Conservation (phyloP, 768 basidiomycete genomes). For the Boletales sp. region DNA sequence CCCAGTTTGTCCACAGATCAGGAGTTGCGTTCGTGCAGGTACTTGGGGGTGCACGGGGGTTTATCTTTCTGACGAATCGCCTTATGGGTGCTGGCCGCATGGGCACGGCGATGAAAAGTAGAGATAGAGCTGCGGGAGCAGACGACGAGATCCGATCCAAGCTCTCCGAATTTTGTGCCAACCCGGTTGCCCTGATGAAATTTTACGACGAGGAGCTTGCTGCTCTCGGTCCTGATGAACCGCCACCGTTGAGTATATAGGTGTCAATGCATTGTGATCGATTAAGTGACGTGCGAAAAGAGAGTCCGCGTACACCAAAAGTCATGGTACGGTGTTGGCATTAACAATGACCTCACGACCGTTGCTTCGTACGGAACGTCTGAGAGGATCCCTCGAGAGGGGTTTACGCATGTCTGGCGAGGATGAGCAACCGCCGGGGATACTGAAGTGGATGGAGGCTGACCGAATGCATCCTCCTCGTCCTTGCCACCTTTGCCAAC, state of each 20-base stretch:
- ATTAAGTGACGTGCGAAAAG: slow-evolving; percentile 7
- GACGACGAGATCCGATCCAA: slow-evolving; percentile 61
- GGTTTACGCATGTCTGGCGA: slow-evolving; percentile 70
- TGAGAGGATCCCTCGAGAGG: slow-evolving; percentile 53
- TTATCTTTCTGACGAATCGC: slow-evolving; percentile 87
- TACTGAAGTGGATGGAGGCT: slow-evolving; percentile 29
- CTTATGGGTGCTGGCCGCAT: slow-evolving; percentile 71
- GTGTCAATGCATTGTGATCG: slow-evolving; percentile 9
- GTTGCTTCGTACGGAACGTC: slow-evolving; percentile 66
- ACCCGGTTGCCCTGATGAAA: slow-evolving; percentile 45
- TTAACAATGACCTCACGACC: slow-evolving; percentile 69
- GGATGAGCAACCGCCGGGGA: background rate
- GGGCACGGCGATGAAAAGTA: slow-evolving; percentile 51
- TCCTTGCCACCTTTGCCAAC: slow-evolving; percentile 73
- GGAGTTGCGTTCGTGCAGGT: slow-evolving; percentile 92
- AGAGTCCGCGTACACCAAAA: slow-evolving; percentile 1
- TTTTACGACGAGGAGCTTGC: slow-evolving; percentile 78
- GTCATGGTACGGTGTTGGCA: slow-evolving; percentile 35
- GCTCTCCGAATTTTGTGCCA: slow-evolving; percentile 63
- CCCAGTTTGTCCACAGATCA: slow-evolving; percentile 89
- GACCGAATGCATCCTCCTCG: slow-evolving; percentile 91
- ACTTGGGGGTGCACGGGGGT: slow-evolving; percentile 72
- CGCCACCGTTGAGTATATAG: slow-evolving; percentile 44
- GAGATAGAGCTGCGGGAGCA: slow-evolving; percentile 52
- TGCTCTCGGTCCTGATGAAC: slow-evolving; percentile 41